phyloP scores from a whole-genome alignment of 164 flowering plant species.

The Chimonanthus salicifolius region DNA sequence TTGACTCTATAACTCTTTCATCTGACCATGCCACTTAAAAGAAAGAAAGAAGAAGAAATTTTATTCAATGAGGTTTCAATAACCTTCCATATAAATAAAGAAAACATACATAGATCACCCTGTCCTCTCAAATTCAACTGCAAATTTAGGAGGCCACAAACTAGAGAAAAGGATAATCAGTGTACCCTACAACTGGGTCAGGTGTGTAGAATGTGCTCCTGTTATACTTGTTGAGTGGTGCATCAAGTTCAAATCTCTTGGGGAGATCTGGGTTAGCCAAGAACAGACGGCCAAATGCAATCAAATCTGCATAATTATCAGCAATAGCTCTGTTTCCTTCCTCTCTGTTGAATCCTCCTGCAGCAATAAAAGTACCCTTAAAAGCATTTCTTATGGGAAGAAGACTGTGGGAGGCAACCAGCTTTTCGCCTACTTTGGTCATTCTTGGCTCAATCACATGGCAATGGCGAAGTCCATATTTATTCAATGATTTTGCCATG shows the following conservation, averaged over 20 bases:
- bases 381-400: constrained; percentile 18
- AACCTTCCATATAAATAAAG: background rate
- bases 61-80: background rate
- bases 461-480: constrained; percentile 8
- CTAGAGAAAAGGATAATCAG: constrained; percentile 20
- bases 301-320: constrained; percentile 12
- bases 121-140: background rate
- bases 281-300: constrained; percentile 19
- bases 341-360: constrained; percentile 14
- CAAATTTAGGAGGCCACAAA: background rate
- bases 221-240: constrained; percentile 22
- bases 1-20: too few species aligned
- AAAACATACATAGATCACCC: background rate
- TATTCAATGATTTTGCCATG: constrained; percentile 18
- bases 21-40: too few species aligned
- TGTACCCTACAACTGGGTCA: constrained; percentile 22
- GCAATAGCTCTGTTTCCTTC: constrained; percentile 23
- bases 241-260: constrained; percentile 13
- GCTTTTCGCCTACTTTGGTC: background rate
- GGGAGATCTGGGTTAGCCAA: constrained; percentile 24
- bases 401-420: constrained; percentile 12
- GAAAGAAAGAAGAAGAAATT: too few species aligned
- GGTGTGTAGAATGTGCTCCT: constrained; percentile 16
- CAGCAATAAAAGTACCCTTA: constrained; percentile 18
- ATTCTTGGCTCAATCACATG: constrained; percentile 24